phyloP scores from a whole-genome alignment of 805 yeast genomes.

The Sugiyamaella lignohabitans region DNA sequence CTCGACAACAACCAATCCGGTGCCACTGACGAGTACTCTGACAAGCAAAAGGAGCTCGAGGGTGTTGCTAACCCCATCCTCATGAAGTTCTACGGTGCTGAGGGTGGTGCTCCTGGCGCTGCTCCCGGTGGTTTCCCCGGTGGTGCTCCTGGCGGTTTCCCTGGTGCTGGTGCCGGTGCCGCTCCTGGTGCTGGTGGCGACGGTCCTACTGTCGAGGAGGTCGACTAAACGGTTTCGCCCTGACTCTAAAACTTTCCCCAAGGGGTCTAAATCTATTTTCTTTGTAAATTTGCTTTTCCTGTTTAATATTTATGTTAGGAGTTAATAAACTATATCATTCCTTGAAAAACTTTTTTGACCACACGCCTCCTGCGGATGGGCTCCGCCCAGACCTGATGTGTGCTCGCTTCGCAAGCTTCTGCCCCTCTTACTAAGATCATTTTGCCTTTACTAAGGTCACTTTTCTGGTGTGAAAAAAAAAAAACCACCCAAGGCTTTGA shows the following conservation, averaged over 20 bases:
- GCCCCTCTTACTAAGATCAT: too few relatives aligned
- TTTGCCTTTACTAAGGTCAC: too few relatives aligned
- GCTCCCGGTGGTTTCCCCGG: slow-evolving; percentile 66
- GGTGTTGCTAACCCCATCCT: slow-evolving; percentile 92
- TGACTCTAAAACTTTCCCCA: not conserved
- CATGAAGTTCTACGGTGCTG: slow-evolving; percentile 89
- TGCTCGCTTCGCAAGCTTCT: not conserved
- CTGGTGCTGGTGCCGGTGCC: slow-evolving; percentile 37
- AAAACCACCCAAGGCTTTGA: too few relatives aligned
- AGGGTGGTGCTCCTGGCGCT: slow-evolving; percentile 74
- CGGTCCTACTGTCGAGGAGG: slow-evolving; percentile 58
- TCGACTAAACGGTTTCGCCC: slow-evolving; percentile 20
- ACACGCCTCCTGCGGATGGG: not conserved
- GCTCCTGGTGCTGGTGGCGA: slow-evolving; percentile 30
- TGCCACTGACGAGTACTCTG: slow-evolving; percentile 83
- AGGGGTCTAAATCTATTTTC: not conserved
- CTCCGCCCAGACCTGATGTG: not conserved
- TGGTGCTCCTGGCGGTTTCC: slow-evolving; percentile 57
- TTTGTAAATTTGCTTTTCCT: not conserved
- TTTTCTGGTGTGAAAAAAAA: too few relatives aligned
- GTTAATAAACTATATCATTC: not conserved
- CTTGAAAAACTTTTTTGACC: not conserved
- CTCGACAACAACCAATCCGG: slow-evolving; percentile 92
- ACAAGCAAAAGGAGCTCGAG: slow-evolving; percentile 94
- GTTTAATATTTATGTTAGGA: not conserved